Evolutionary conservation across 2,329 filamentous ascomycete genomes (phyloP), one percentile per base, ranked within the genome.

Genomic region (Calonectria naviculata): DNA sequence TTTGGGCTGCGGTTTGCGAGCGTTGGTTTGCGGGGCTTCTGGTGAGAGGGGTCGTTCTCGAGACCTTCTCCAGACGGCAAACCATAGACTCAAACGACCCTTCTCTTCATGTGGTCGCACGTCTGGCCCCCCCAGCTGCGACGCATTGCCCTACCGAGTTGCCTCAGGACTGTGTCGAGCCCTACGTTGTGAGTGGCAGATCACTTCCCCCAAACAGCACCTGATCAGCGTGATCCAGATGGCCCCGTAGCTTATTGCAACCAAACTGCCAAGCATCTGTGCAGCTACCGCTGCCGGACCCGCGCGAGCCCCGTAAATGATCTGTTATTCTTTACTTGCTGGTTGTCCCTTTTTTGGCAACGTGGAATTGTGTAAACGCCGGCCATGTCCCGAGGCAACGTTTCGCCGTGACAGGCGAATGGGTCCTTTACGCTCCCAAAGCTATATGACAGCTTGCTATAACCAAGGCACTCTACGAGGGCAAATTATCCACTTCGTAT

Each of bases 81-180:
- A 28, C 46, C 46, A 42, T 9, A 17, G n/a, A n/a, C n/a, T n/a
- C n/a, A n/a, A n/a, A n/a, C n/a, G n/a, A n/a, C n/a, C 46, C n/a
- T 63, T 56, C 26, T 36, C 42, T 46, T 21, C 12, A n/a, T n/a
- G 26, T 42, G 34, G 36, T 31, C 34, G 54, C 61, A 64, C 60
- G 49, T 54, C 61, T 52, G 65, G 61, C 41, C 61, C 34, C 34
- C 67, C 29, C 58, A 24, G 49, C 29, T 54, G 31, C 21, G 67
- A 56, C 52, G 52, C 52, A 38, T 65, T 46, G 58, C 62, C 24
- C 26, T 31, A 29, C 52, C 36, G 56, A 41, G n/a, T 15, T 61
- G 68, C 64, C 54, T 70, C 63, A 70, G 41, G 64, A 31, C 42
- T 70, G 68, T 58, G 56, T 68, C 67, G 52, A 58, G 62, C 67